Percentiles rank a stretch among this genome's conserved stretches.
Evolutionary conservation across 2,329 filamentous ascomycete species (phyloP).

Genomic region (Aspergillus nomiae): DNA sequence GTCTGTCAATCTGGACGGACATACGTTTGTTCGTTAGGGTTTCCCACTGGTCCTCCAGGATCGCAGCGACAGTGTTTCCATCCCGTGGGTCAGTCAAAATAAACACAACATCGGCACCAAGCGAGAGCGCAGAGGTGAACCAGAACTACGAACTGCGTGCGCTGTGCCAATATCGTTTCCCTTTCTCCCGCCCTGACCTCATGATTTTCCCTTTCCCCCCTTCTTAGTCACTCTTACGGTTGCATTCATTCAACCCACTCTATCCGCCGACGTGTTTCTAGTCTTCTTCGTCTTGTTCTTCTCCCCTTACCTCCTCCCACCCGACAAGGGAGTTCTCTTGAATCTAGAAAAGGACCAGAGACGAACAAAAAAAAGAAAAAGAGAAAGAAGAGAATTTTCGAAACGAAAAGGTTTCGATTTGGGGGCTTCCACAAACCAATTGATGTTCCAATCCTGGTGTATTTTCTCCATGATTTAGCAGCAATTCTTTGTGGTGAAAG

Average conservation of each 20-base stretch:
- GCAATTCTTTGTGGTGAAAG: constrained; percentile 3
- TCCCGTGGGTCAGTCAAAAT: constrained; percentile 36
- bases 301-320: neutral
- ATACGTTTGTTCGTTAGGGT: neutral
- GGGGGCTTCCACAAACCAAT: neutral
- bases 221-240: constrained; percentile 16
- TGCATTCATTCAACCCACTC: neutral
- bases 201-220: constrained; percentile 11
- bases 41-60: neutral
- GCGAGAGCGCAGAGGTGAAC: constrained; percentile 20
- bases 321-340: neutral
- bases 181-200: constrained; percentile 17
- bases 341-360: neutral
- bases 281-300: constrained; percentile 17
- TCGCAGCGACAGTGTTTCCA: constrained; percentile 18
- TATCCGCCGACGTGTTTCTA: constrained; percentile 2
- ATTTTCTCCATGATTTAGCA: neutral
- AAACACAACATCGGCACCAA: constrained; percentile 30
- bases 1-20: neutral
- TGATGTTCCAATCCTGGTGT: neutral
- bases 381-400: too few relatives aligned
- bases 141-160: neutral
- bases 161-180: neutral
- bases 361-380: neutral
- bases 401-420: neutral